These are phyloP conservation scores for Oryza brachyantha DNA, from an alignment of 176 grass and related monocot species.

Conservation along the genomic window DNA sequence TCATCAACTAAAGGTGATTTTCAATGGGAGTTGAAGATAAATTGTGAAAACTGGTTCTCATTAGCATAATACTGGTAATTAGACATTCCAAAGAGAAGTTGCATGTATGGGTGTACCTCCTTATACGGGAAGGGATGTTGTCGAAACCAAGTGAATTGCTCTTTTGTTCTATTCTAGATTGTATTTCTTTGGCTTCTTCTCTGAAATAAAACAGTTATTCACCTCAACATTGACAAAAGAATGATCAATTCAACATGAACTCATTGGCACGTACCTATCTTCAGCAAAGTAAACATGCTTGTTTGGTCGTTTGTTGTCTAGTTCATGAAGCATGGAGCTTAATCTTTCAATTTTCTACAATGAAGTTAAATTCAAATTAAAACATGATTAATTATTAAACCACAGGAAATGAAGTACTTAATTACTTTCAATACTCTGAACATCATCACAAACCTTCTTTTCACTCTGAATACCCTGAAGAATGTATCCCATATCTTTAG, in stretches of 20 bases:
- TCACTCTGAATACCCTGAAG: conserved; percentile 74
- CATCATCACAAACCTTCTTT: conserved; percentile 64
- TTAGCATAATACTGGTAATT: not conserved
- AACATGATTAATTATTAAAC: not conserved
- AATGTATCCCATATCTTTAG: conserved; percentile 91
- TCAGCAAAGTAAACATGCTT: conserved; percentile 85
- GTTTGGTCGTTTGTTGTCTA: conserved; percentile 68
- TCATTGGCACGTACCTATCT: conserved; percentile 53
- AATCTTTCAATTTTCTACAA: conserved; percentile 87
- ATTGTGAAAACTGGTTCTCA: not conserved
- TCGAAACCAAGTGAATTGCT: conserved; percentile 35
- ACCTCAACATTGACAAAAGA: conserved; percentile 1
- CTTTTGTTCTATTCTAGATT: conserved; percentile 46
- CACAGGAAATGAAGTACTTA: not conserved
- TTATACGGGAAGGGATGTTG: conserved; percentile 68
- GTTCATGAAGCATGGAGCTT: conserved; percentile 64
- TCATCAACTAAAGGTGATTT: not conserved
- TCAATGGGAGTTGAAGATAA: not conserved
- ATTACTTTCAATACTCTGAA: conserved; percentile 11
- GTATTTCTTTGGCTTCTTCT: conserved; percentile 89
- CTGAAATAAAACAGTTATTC: conserved; percentile 40
- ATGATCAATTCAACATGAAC: conserved; percentile 13
- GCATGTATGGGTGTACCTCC: conserved; percentile 57
- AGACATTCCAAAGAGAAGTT: not conserved
- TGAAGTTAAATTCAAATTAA: conserved; percentile 1